Evolutionary conservation across 2,329 filamentous ascomycete genomes (phyloP), one percentile per base, ranked within the genome.

Genomic region (Daldinia sp.): DNA sequence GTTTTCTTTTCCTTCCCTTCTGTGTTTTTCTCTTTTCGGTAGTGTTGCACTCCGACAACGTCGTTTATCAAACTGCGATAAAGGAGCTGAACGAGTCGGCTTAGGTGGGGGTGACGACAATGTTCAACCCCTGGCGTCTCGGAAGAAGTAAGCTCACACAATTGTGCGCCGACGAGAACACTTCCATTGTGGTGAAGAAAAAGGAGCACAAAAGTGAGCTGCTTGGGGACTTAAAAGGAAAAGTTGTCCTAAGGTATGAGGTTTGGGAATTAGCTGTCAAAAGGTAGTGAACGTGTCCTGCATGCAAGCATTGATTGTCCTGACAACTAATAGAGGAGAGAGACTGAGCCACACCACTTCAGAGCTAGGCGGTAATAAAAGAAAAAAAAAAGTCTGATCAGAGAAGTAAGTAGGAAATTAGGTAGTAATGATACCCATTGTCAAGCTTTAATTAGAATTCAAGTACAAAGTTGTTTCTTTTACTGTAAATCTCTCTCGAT

Each of bases 161-260:
- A n/a, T 23, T 13, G 18, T 53, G n/a, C 10, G 39, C 60, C 39
- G 44, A 48, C 28, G 28, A 44, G 54, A 37, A 65, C 18, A 55
- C 41, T 65, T 58, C 60, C 69, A 71, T 71, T 48, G 44, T 64
- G 33, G 9, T 33, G 55, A 35, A 39, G n/a, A 15, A 23, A 42
- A 12, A 48, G 44, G 53, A 30, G n/a, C 50, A 26, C 28, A 46
- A 26, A 51, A 15, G 35, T 7, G 66, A 48, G 33, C 12, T 58
- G 18, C 13, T 33, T 5, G 57, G 13, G 20, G 28, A 33, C 56
- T 63, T 63, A 28, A 51, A 62, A 35, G 10, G 33, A 54, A 35
- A 37, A 37, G 18, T 54, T 51, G 2, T 15, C 15, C 26, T 18
- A 15, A 33, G 26, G 46, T n/a, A 6, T 28, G 1, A 30, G 26